phyloP scores from a whole-genome alignment of 805 yeast genomes.

The Priceomyces haplophilus region DNA sequence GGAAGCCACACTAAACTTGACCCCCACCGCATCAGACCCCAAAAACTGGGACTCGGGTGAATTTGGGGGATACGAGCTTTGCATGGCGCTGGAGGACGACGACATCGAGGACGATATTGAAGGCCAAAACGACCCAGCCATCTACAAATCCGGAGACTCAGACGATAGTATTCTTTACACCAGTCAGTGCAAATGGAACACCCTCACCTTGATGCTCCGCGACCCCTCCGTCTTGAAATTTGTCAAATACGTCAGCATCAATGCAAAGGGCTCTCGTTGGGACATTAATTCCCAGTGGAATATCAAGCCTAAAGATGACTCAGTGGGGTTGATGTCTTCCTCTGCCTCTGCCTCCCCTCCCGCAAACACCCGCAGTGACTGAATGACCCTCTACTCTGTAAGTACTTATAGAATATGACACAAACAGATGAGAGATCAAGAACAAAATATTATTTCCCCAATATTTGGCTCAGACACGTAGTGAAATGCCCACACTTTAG shows the following conservation, averaged over 20 bases:
- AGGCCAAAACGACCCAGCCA: conserved; percentile 77
- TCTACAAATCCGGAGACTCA: conserved; percentile 55
- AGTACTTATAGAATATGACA: too few relatives aligned
- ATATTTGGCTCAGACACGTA: too few relatives aligned
- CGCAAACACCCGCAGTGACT: too few relatives aligned
- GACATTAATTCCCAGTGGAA: conserved; percentile 82
- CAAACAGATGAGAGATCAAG: too few relatives aligned
- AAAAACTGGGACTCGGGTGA: conserved; percentile 87
- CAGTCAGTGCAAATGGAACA: conserved; percentile 81
- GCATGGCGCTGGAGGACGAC: conserved; percentile 63
- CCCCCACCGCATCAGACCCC: conserved; percentile 57
- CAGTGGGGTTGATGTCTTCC: conserved; percentile 17
- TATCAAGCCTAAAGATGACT: conserved; percentile 49
- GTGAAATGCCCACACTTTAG: too few relatives aligned
- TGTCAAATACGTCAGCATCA: conserved; percentile 84
- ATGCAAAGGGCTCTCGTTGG: conserved; percentile 91
- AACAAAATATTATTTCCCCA: too few relatives aligned
- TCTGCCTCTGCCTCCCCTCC: background rate
- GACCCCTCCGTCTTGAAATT: conserved; percentile 88
- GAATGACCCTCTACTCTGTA: too few relatives aligned
- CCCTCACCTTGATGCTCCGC: conserved; percentile 69
- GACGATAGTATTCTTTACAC: conserved; percentile 76
- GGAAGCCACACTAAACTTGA: conserved; percentile 79
- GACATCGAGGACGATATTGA: conserved; percentile 46
- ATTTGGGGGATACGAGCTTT: conserved; percentile 89